Evolutionary conservation across 768 basidiomycete species (phyloP).

Genomic region (Russula sp.): DNA sequence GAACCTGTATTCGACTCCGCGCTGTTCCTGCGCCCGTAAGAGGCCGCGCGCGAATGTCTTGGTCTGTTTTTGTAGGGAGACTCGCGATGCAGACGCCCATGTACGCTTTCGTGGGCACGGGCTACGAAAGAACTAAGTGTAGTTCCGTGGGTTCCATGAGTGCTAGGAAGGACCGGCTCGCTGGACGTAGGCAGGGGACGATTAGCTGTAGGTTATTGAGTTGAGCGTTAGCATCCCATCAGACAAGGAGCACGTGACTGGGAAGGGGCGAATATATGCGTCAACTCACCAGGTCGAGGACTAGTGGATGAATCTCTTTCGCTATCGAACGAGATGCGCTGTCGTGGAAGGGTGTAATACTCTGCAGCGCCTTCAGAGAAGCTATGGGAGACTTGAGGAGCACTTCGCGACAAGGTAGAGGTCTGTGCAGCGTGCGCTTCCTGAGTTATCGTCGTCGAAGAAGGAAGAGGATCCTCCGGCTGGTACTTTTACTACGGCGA

Average conservation of each 20-base stretch:
- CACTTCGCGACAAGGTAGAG: constrained; percentile 26
- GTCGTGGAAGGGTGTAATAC: constrained; percentile 44
- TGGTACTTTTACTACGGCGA: not conserved
- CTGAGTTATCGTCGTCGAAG: not conserved
- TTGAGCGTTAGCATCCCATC: not conserved
- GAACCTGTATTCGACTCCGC: constrained; percentile 36
- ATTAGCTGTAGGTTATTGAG: constrained; percentile 5
- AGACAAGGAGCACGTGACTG: not conserved
- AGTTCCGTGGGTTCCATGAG: not conserved
- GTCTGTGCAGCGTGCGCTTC: not conserved
- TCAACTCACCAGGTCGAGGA: constrained; percentile 42
- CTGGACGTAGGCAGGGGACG: constrained; percentile 20
- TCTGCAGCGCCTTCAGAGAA: constrained; percentile 16
- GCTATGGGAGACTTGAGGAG: not conserved
- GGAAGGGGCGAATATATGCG: constrained; percentile 3
- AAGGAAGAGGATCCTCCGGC: constrained; percentile 36
- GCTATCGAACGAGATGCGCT: constrained; percentile 56
- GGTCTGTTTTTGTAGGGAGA: constrained; percentile 13
- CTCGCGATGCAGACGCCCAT: constrained; percentile 1
- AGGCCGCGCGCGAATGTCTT: constrained; percentile 28
- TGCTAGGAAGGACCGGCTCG: constrained; percentile 25
- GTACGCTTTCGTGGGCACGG: constrained; percentile 17
- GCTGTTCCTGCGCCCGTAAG: constrained; percentile 30
- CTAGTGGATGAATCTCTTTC: constrained; percentile 45
- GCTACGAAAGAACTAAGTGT: constrained; percentile 17